phyloP scores from a whole-genome alignment of 805 yeast species.

The Naumovozyma dairenensis region DNA sequence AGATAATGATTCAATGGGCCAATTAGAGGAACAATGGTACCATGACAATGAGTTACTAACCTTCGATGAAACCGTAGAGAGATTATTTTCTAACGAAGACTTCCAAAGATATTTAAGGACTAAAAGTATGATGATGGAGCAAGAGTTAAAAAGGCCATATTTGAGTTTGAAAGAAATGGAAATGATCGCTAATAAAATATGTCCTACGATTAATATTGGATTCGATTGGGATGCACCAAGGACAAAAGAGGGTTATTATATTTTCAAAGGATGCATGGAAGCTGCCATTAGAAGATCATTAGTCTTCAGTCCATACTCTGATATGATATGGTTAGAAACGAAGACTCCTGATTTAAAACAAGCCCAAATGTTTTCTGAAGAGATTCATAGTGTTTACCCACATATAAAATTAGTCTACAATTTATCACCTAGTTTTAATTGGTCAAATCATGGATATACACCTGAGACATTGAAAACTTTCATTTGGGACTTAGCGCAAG shows the following conservation, averaged over 20 bases:
- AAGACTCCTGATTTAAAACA: conserved; percentile 45
- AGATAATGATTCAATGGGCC: conserved; percentile 27
- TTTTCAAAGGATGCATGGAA: conserved; percentile 40
- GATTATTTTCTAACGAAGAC: conserved; percentile 10
- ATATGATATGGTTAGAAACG: conserved; percentile 54
- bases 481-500: conserved; percentile 44
- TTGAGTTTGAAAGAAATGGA: conserved; percentile 17
- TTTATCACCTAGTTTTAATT: conserved; percentile 51
- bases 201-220: conserved; percentile 29
- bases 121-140: conserved; percentile 9
- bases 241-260: conserved; percentile 48
- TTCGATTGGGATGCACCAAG: conserved; percentile 56
- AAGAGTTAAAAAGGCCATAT: conserved; percentile 19
- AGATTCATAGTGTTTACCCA: conserved; percentile 40
- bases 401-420: conserved; percentile 50
- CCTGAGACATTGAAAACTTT: conserved; percentile 38
- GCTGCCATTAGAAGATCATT: conserved; percentile 46
- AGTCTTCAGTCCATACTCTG: conserved; percentile 49
- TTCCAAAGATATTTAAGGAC: conserved; percentile 22
- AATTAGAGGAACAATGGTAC: conserved; percentile 41
- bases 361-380: conserved; percentile 38
- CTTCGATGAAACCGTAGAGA: conserved; percentile 41
- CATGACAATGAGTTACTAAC: conserved; percentile 34
- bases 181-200: conserved; percentile 16
- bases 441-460: conserved; percentile 47